Percentiles rank a stretch among this genome's conserved stretches.
phyloP scores from a whole-genome alignment of 2,329 filamentous ascomycete species.

The Fusarium albosuccineum region DNA sequence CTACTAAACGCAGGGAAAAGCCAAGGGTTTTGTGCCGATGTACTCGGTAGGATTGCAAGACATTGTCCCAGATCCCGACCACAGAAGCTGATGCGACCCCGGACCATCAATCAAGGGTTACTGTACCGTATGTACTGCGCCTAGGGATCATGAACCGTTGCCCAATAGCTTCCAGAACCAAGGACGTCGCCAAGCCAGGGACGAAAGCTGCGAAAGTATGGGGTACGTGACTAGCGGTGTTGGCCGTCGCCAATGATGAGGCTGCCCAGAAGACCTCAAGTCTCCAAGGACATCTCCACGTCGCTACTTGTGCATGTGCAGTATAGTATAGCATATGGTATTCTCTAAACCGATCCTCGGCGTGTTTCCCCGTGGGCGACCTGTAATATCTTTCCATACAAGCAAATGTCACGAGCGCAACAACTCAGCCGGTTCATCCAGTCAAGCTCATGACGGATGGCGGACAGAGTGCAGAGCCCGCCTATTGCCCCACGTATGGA shows the following conservation, averaged over 20 bases:
- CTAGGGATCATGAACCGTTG: slow-evolving; percentile 22
- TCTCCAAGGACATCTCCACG: slow-evolving; percentile 10
- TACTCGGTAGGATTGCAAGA: neutral
- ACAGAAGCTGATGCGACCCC: neutral
- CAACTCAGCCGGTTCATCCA: neutral
- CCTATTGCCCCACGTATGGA: neutral
- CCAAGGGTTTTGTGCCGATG: neutral
- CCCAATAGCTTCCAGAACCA: slow-evolving; percentile 32
- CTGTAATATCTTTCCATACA: slow-evolving; percentile 3
- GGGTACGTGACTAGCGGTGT: slow-evolving; percentile 36
- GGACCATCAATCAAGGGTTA: neutral
- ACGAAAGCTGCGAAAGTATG: slow-evolving; percentile 33
- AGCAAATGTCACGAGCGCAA: slow-evolving; percentile 5
- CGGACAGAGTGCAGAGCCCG: no score
- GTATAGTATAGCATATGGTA: neutral
- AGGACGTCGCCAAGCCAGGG: slow-evolving; percentile 30
- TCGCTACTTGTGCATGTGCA: slow-evolving; percentile 2
- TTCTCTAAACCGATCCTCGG: slow-evolving; percentile 6
- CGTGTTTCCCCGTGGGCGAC: slow-evolving; percentile 10
- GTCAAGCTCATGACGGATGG: neutral
- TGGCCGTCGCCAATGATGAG: slow-evolving; percentile 18
- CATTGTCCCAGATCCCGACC: neutral
- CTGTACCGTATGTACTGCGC: neutral
- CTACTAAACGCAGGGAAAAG: neutral
- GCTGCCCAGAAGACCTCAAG: slow-evolving; percentile 12